These are phyloP conservation scores for Trematosphaeria pertusa DNA, from an alignment of 2,329 filamentous ascomycete species.

Conservation along the genomic window DNA sequence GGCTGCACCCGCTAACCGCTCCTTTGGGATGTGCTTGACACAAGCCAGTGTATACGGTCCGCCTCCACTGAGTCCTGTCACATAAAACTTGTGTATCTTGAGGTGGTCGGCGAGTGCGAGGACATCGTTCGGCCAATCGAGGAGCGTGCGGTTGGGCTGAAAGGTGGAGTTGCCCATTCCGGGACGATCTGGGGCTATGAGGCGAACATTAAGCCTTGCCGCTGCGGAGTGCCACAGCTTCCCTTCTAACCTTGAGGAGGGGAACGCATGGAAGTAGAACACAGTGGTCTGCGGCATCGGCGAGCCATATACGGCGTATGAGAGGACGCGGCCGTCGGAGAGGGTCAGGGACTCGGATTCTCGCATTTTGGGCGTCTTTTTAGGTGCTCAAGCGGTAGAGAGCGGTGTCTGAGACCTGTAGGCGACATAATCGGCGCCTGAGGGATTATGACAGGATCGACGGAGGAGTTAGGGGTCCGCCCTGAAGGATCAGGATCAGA, in stretches of 20 bases:
- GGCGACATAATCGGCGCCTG: not conserved
- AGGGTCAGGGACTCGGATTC: constrained; percentile 36
- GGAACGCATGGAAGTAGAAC: constrained; percentile 54
- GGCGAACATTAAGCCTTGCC: constrained; percentile 43
- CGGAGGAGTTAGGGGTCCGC: no score
- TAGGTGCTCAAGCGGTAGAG: not conserved
- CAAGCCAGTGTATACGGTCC: constrained; percentile 58
- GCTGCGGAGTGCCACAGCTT: constrained; percentile 43
- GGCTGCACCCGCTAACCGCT: constrained; percentile 30
- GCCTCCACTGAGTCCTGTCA: constrained; percentile 57
- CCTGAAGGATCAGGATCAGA: no score
- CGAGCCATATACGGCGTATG: constrained; percentile 55
- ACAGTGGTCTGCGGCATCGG: constrained; percentile 49
- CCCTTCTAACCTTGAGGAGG: constrained; percentile 53
- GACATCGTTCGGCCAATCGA: constrained; percentile 54
- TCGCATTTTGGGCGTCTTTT: constrained; percentile 16
- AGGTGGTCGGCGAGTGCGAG: constrained; percentile 50
- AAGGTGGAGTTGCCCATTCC: constrained; percentile 53
- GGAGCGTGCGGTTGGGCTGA: constrained; percentile 46
- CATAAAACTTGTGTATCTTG: constrained; percentile 49
- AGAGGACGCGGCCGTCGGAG: constrained; percentile 49
- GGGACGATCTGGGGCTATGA: constrained; percentile 54
- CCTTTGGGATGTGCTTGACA: constrained; percentile 46
- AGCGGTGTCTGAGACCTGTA: not conserved
- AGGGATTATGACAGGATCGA: not conserved